phyloP scores from a whole-genome alignment of 768 basidiomycete genomes.

The Serendipita indica region DNA sequence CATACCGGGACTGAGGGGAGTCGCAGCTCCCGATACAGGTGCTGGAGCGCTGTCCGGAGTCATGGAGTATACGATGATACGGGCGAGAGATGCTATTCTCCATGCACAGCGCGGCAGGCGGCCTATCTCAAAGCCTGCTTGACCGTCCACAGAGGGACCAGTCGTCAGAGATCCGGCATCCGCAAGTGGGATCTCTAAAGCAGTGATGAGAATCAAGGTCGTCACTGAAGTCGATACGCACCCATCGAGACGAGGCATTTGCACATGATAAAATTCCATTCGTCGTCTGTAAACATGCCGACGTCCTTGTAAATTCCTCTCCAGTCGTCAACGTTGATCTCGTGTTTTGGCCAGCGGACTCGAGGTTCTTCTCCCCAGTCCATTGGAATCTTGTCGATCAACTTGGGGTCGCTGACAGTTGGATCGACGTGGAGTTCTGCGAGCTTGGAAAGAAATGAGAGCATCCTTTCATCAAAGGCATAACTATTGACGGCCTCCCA shows the following conservation, averaged over 20 bases:
- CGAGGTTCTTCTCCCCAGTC: slow-evolving; percentile 50
- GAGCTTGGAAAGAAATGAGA: slow-evolving; percentile 65
- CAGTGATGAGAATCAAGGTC: slow-evolving; percentile 7
- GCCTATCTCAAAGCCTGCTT: slow-evolving; percentile 58
- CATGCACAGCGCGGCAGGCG: slow-evolving; percentile 57
- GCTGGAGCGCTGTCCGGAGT: slow-evolving; percentile 43
- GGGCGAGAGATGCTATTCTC: slow-evolving; percentile 74
- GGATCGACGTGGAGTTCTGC: slow-evolving; percentile 72
- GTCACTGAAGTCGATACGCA: slow-evolving; percentile 24
- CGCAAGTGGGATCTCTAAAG: slow-evolving; percentile 51
- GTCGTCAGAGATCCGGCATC: slow-evolving; percentile 63
- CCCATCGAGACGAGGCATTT: slow-evolving; percentile 77
- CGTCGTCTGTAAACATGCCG: slow-evolving; percentile 67
- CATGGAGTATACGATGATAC: slow-evolving; percentile 84
- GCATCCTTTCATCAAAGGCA: slow-evolving; percentile 79
- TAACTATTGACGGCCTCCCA: slow-evolving; percentile 86
- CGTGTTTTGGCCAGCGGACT: slow-evolving; percentile 33
- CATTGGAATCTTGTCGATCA: slow-evolving; percentile 50
- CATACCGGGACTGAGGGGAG: slow-evolving; percentile 32
- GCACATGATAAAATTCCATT: slow-evolving; percentile 78
- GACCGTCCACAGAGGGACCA: slow-evolving; percentile 57
- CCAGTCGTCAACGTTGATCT: slow-evolving; percentile 34
- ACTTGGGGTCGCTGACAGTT: slow-evolving; percentile 55
- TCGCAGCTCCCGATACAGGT: slow-evolving; percentile 46
- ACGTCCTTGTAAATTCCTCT: slow-evolving; percentile 49